These are phyloP conservation scores for Sphagnurus paluster DNA, from an alignment of 1,284 basidiomycete genomes.

Conservation along the genomic window DNA sequence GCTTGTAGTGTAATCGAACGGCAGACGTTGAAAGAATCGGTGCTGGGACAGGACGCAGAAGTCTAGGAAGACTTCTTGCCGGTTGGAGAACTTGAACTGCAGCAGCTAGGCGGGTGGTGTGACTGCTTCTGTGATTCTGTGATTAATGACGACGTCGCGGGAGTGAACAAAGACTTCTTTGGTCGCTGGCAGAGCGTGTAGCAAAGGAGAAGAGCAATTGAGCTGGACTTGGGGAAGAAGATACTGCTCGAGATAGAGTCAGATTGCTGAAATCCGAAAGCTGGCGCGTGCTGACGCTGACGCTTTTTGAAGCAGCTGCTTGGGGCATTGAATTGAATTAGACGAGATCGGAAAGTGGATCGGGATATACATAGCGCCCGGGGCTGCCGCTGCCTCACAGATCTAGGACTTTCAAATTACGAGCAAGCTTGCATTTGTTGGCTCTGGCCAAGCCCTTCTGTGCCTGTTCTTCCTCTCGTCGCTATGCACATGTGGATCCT, in stretches of 20 bases:
- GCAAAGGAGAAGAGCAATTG: not conserved
- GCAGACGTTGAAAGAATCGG: conserved; percentile 4
- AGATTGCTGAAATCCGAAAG: too few species aligned
- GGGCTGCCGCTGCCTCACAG: not conserved
- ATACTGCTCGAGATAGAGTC: too few species aligned
- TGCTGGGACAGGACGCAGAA: not conserved
- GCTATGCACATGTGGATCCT: not conserved
- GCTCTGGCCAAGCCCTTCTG: not conserved
- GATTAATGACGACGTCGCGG: conserved; percentile 26
- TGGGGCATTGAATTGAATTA: conserved; percentile 10
- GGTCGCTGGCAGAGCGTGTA: not conserved
- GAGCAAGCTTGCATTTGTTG: conserved; percentile 2
- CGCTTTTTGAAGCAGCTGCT: conserved; percentile 12
- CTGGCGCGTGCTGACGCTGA: not conserved
- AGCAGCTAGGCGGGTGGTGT: not conserved
- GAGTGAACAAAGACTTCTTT: conserved; percentile 19
- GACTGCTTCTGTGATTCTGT: conserved; percentile 19
- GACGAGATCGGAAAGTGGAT: conserved; percentile 14
- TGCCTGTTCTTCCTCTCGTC: conserved; percentile 1
- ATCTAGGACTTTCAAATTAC: conserved; percentile 4
- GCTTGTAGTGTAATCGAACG: conserved; percentile 17
- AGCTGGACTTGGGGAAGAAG: too few species aligned
- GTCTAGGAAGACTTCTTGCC: conserved; percentile 9
- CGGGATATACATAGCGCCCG: conserved; percentile 14
- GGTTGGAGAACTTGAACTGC: not conserved